phyloP scores from a whole-genome alignment of 257 asterid genomes.

The Solanum dulcamara region DNA sequence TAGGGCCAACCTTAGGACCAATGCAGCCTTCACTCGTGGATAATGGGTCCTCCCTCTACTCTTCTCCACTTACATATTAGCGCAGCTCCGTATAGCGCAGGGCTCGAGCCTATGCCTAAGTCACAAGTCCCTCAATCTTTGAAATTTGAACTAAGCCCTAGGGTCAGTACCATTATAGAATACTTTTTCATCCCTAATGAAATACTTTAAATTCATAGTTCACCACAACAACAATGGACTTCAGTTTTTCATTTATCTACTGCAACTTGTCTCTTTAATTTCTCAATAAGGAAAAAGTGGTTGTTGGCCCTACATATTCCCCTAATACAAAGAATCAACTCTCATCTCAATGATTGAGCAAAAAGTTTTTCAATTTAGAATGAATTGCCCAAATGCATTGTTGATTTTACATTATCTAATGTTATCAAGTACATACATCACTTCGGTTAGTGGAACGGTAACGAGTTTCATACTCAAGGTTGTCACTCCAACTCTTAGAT shows the following conservation, averaged over 20 bases:
- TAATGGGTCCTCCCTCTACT: not conserved
- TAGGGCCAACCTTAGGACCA: not conserved
- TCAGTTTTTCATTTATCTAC: not conserved
- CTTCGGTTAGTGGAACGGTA: not conserved
- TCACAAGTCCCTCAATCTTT: not conserved
- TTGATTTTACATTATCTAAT: not conserved
- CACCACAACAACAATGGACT: not conserved
- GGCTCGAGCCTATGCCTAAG: not conserved
- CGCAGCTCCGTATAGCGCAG: not conserved
- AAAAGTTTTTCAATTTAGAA: not conserved
- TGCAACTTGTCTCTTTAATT: not conserved
- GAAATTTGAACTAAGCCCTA: not conserved
- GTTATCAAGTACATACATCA: not conserved
- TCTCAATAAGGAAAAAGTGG: not conserved
- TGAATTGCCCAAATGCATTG: not conserved
- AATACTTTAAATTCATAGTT: not conserved
- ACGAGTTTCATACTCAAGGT: not conserved
- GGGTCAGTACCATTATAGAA: not conserved
- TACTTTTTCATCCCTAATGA: not conserved
- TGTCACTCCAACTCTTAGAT: not conserved
- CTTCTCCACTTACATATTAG: not conserved
- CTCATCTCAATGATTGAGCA: not conserved
- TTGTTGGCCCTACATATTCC: not conserved
- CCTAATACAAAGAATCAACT: not conserved
- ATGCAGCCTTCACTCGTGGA: not conserved